phyloP scores from a whole-genome alignment of 2,329 filamentous ascomycete genomes.

The Teratosphaeria viscida region DNA sequence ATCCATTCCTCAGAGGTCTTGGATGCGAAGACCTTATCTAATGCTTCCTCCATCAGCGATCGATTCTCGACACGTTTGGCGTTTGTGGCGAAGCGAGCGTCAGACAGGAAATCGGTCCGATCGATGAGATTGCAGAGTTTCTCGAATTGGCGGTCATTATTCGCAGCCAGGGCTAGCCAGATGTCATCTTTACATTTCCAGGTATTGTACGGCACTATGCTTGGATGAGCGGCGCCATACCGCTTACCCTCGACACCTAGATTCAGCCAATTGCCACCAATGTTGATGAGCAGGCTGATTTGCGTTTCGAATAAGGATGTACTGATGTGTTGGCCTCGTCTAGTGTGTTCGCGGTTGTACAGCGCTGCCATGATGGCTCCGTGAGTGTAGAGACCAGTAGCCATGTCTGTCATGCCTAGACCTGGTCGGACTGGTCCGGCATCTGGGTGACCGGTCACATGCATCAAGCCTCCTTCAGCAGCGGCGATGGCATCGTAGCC shows the following conservation, averaged over 20 bases:
- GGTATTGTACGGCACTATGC: slow-evolving; percentile 38
- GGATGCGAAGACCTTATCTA: slow-evolving; percentile 25
- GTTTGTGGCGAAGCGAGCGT: slow-evolving; percentile 22
- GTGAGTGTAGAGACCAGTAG: slow-evolving; percentile 36
- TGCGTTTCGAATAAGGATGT: slow-evolving; percentile 37
- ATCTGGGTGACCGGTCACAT: slow-evolving; percentile 33
- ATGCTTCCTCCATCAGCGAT: slow-evolving; percentile 24
- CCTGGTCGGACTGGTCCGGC: slow-evolving; percentile 33
- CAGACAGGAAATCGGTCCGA: slow-evolving; percentile 17
- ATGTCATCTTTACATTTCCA: slow-evolving; percentile 28
- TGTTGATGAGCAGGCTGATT: slow-evolving; percentile 33
- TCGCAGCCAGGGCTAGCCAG: slow-evolving; percentile 11
- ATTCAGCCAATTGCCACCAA: slow-evolving; percentile 32
- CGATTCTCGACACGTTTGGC: slow-evolving; percentile 23
- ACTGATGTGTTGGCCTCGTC: slow-evolving; percentile 35
- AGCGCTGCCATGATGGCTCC: slow-evolving; percentile 36
- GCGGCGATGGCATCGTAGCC: slow-evolving; percentile 39
- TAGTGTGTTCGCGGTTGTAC: slow-evolving; percentile 28
- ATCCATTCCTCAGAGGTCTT: slow-evolving; percentile 35
- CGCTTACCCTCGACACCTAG: slow-evolving; percentile 31
- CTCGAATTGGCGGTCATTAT: slow-evolving; percentile 30
- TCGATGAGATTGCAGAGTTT: slow-evolving; percentile 22
- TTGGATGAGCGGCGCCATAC: slow-evolving; percentile 38
- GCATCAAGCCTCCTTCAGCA: slow-evolving; percentile 34
- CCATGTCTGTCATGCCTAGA: slow-evolving; percentile 35